Conservation (phyloP, 2,329 filamentous ascomycete species). For the Cordyceps farinosa region DNA sequence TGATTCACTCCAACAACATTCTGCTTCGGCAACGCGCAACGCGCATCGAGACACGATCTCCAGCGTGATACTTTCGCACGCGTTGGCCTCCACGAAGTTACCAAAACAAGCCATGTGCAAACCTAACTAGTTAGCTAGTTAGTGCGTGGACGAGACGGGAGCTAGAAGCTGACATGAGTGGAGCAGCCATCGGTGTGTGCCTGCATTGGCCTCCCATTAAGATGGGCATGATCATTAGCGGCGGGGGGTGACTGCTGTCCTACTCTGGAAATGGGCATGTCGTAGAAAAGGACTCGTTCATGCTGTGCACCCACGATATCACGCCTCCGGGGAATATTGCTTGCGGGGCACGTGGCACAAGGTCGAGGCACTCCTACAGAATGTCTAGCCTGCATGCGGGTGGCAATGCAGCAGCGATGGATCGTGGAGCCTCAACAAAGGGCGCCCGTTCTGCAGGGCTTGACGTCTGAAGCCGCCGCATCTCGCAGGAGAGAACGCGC, state of each 20-base stretch:
- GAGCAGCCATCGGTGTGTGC: background rate
- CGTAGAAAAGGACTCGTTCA: background rate
- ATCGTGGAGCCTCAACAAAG: background rate
- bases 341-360: background rate
- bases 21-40: no score
- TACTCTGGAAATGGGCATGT: background rate
- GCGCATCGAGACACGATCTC: background rate
- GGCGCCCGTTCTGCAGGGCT: background rate
- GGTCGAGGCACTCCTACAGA: background rate
- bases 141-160: slow-evolving; percentile 2
- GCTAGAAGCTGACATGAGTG: slow-evolving; percentile 10
- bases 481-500: background rate
- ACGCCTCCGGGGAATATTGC: background rate
- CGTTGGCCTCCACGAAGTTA: background rate
- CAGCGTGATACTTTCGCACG: background rate
- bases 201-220: background rate
- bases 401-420: background rate
- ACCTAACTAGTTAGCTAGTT: background rate
- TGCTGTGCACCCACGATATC: background rate
- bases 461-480: background rate
- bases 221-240: background rate
- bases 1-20: no score
- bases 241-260: background rate
- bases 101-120: background rate
- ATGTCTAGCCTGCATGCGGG: background rate